Percentiles rank a stretch among this genome's conserved stretches.
phyloP scores from a whole-genome alignment of 1,284 basidiomycete genomes.

The Entoloma clypeatum region DNA sequence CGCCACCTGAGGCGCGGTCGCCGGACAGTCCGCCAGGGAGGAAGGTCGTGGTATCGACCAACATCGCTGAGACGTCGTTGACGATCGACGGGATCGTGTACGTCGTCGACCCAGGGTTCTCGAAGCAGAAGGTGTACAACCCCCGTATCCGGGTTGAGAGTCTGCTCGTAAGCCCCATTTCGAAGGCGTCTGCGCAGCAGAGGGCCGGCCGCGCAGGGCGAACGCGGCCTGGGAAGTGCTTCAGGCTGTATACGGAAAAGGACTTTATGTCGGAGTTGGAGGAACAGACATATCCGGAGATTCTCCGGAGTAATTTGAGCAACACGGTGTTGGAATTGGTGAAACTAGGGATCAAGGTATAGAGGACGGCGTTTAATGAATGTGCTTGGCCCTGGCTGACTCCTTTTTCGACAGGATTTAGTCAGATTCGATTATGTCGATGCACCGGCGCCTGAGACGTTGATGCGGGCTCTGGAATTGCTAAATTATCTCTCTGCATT shows the following conservation, averaged over 20 bases:
- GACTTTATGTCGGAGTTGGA: constrained; percentile 96
- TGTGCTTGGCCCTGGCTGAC: constrained; percentile 1
- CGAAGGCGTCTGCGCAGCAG: constrained; percentile 95
- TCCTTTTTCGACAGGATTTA: constrained; percentile 55
- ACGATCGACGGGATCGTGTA: constrained; percentile 99
- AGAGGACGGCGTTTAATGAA: constrained; percentile 11
- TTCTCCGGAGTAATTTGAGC: constrained; percentile 87
- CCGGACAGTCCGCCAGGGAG: constrained; percentile 79
- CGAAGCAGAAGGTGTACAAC: constrained; percentile 97
- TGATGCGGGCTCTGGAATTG: constrained; percentile 96
- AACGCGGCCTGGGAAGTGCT: constrained; percentile 96
- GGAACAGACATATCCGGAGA: constrained; percentile 97
- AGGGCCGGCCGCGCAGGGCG: constrained; percentile 95
- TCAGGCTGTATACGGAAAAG: constrained; percentile 95
- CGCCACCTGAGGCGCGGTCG: constrained; percentile 64
- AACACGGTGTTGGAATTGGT: constrained; percentile 94
- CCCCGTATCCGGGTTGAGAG: constrained; percentile 96
- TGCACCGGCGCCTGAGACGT: constrained; percentile 93
- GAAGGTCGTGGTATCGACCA: constrained; percentile 95
- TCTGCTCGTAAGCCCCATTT: constrained; percentile 91
- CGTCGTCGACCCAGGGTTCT: constrained; percentile 97
- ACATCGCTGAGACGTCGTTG: constrained; percentile 96
- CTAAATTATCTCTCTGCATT: constrained; percentile 91
- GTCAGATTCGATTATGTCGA: constrained; percentile 96
- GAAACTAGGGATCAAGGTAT: constrained; percentile 83